Evolutionary conservation across 2,329 filamentous ascomycete genomes (phyloP).

Genomic region (Xylariaceae sp.): DNA sequence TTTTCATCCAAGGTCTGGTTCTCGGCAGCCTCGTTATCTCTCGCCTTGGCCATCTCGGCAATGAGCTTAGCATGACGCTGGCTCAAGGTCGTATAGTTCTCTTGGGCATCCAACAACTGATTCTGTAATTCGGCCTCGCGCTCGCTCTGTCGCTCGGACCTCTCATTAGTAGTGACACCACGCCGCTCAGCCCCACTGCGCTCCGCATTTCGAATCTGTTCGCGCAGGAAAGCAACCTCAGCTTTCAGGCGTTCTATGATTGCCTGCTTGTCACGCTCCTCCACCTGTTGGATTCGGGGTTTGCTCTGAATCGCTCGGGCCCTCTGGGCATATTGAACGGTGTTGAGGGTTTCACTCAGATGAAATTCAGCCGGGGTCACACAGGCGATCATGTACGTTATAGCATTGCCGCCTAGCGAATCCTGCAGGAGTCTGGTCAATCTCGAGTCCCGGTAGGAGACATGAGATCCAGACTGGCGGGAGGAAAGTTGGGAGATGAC

Average conservation of each 20-base stretch:
- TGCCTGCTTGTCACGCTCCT: constrained; percentile 92
- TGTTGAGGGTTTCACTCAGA: constrained; percentile 95
- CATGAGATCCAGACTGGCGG: constrained; percentile 81
- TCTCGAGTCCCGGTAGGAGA: constrained; percentile 98
- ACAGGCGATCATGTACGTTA: constrained; percentile 99
- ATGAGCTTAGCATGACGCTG: constrained; percentile 95
- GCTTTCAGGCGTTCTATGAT: constrained; percentile 91
- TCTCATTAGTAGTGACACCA: constrained; percentile 63
- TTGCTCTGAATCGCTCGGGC: constrained; percentile 97
- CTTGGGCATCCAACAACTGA: constrained; percentile 87
- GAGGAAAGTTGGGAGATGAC: constrained; percentile 98
- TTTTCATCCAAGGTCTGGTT: constrained; percentile 63
- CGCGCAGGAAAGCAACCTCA: constrained; percentile 89
- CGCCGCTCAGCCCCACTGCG: constrained; percentile 62
- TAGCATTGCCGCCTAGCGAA: constrained; percentile 93
- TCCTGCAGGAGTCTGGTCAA: constrained; percentile 94
- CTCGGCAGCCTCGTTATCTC: constrained; percentile 67
- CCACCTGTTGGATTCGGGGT: constrained; percentile 90
- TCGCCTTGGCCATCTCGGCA: constrained; percentile 85
- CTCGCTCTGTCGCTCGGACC: constrained; percentile 77
- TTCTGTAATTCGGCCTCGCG: constrained; percentile 91
- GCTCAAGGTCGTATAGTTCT: constrained; percentile 90
- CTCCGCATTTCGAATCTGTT: constrained; percentile 88
- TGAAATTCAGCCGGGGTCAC: constrained; percentile 97
- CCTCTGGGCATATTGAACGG: constrained; percentile 94